These are phyloP conservation scores for Marchantia polymorpha DNA, from an alignment of 225 moss, liverwort and hornwort species.

Conservation along the genomic window DNA sequence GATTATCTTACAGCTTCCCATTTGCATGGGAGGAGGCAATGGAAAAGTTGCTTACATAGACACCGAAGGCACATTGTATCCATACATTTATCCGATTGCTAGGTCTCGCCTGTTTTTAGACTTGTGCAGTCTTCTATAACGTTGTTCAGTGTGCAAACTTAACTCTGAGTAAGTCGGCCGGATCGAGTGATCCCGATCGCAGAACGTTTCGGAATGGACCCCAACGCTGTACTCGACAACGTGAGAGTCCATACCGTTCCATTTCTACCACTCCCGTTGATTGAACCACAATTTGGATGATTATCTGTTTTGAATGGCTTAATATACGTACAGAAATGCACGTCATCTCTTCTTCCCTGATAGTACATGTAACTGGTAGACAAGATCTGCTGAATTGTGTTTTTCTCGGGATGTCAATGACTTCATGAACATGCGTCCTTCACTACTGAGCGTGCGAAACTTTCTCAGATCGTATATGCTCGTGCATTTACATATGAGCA, in stretches of 20 bases:
- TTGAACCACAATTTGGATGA: background rate
- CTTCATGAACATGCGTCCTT: background rate
- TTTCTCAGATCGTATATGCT: conserved; percentile 73
- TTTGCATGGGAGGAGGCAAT: conserved; percentile 84
- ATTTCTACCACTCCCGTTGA: background rate
- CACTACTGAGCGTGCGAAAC: background rate
- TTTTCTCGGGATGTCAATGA: too few relatives aligned
- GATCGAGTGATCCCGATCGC: conserved; percentile 79
- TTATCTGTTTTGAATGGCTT: too few relatives aligned
- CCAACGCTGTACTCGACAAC: conserved; percentile 78
- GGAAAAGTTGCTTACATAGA: conserved; percentile 96
- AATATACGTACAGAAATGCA: too few relatives aligned
- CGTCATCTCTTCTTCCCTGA: too few relatives aligned
- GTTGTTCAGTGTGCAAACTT: background rate
- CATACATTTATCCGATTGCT: too few relatives aligned
- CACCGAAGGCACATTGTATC: conserved; percentile 92
- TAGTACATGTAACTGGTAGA: too few relatives aligned
- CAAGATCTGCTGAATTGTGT: too few relatives aligned
- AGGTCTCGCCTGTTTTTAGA: too few relatives aligned
- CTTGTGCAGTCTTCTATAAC: too few relatives aligned
- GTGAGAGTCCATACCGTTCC: conserved; percentile 32
- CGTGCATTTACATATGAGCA: conserved; percentile 93
- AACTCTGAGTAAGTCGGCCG: conserved; percentile 55
- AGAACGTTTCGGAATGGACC: conserved; percentile 80
- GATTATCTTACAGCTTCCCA: conserved; percentile 50